A percentile compares a stretch with the other conserved stretches of the same genome.
These are phyloP conservation scores for Dovyalis caffra DNA, from an alignment of 345 rosid species.

Conservation along the genomic window DNA sequence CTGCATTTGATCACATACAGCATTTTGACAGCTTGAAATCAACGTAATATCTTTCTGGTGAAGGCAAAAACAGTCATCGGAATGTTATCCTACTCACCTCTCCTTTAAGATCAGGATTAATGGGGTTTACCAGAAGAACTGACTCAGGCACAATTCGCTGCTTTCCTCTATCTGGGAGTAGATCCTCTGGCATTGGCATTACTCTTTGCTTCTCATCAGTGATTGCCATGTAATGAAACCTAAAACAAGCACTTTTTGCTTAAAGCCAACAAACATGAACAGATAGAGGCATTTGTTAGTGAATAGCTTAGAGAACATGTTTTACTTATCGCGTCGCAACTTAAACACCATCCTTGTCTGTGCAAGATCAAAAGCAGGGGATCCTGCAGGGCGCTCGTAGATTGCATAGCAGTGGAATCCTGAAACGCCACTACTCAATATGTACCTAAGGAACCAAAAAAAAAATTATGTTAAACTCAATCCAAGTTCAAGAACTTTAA, in stretches of 20 bases:
- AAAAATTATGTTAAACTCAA: background rate
- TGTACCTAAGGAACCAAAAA: conserved; percentile 25
- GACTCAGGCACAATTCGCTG: conserved; percentile 73
- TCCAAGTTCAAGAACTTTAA: background rate
- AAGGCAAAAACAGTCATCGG: background rate
- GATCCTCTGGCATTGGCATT: conserved; percentile 47
- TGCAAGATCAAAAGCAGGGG: conserved; percentile 31
- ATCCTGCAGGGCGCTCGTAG: conserved; percentile 32
- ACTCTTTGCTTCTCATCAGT: conserved; percentile 38
- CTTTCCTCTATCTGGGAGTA: conserved; percentile 36
- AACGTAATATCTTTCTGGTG: background rate
- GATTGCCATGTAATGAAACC: conserved; percentile 49
- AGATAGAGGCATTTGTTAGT: background rate
- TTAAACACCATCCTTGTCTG: conserved; percentile 43
- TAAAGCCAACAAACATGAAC: background rate
- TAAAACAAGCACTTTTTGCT: background rate
- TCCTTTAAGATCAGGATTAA: conserved; percentile 54
- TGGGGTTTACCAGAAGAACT: conserved; percentile 75
- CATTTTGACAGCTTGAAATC: background rate
- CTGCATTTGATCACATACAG: conserved; percentile 20
- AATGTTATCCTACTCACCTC: conserved; percentile 50
- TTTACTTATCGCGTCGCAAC: conserved; percentile 30
- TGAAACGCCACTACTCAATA: conserved; percentile 37
- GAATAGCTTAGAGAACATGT: background rate
- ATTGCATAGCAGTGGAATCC: conserved; percentile 37